phyloP scores from a whole-genome alignment of 306 rosid genomes.

The Lupinus albus region DNA sequence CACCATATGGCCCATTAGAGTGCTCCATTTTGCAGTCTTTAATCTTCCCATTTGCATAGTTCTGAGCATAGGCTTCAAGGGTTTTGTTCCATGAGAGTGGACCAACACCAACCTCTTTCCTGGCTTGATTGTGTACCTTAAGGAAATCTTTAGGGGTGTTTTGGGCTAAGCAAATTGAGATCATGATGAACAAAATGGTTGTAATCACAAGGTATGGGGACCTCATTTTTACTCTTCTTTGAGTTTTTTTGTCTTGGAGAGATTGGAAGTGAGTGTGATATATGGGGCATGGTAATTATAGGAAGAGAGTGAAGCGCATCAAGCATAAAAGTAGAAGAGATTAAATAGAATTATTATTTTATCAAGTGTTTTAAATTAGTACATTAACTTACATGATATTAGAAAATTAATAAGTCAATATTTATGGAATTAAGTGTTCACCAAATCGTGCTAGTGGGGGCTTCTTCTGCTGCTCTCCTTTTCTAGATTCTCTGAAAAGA shows the following conservation, averaged over 20 bases:
- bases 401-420: too few species aligned
- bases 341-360: too few species aligned
- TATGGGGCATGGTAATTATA: slow-evolving; percentile 12
- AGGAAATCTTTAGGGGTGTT: slow-evolving; percentile 50
- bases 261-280: background rate
- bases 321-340: background rate
- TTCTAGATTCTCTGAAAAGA: slow-evolving; percentile 25
- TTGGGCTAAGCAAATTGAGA: slow-evolving; percentile 24
- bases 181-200: background rate
- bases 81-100: slow-evolving; percentile 59
- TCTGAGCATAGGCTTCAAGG: slow-evolving; percentile 57
- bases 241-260: background rate
- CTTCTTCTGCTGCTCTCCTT: slow-evolving; percentile 5
- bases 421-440: too few species aligned
- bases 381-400: too few species aligned
- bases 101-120: slow-evolving; percentile 57
- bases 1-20: slow-evolving; percentile 63
- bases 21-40: slow-evolving; percentile 56
- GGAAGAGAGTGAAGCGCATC: slow-evolving; percentile 8
- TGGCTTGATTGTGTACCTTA: slow-evolving; percentile 57
- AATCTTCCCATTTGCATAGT: slow-evolving; percentile 48
- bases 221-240: slow-evolving; percentile 4
- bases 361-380: too few species aligned
- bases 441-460: slow-evolving; percentile 24
- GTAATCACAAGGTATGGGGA: background rate